Evolutionary conservation across 129 eudicot species (phyloP), one percentile per base, ranked within the genome.

Genomic region (Lonicera japonica): DNA sequence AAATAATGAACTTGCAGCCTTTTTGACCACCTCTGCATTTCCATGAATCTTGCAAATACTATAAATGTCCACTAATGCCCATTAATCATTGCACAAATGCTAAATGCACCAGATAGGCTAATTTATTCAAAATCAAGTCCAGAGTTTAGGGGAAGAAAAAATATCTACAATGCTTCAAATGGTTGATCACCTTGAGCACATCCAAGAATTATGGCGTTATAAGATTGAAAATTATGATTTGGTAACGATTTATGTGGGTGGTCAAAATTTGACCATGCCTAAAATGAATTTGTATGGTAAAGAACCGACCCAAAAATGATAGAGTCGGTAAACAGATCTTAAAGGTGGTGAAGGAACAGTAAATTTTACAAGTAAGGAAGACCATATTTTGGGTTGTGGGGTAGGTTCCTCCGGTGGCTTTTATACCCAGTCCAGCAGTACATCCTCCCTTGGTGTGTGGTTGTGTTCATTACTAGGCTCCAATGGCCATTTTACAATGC

Each of bases 11-110:
- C 65, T 67, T 38, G 96, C 87, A 3, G 96, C 99, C 40, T 39
- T 60, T 64, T 84, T 96, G 39, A 85, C 99, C 65, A 92, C 86
- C 65, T 87, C 95, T 12, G 82, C 89, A 72, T 87, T 85, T 73
- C 85, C 83, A 13, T 80, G 84, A 70, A 92, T 75, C 80, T 82
- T 87, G 75, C 96, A 92, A 4, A 75, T 73, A 45, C 98, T 83
- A 22, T 85, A 86, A 23, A 62, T 68, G 40, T 96, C 98, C 22
- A 56, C 62, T 16, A 40, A 54, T 51, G 71, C 16, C 80, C 62
- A 75, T 82, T 92, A 7, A 72, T 63, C 47, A 63, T 79, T 8
- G 96, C 88, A 76, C 91, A 87, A 1, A 91, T 91, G 63, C 88
- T 80, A 76, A 87, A 85, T 38, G 75, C 90, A 58, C 89, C 94